Evolutionary conservation across 192 early-diverging fungal species (phyloP).

Genomic region (Geranomyces variabilis): DNA sequence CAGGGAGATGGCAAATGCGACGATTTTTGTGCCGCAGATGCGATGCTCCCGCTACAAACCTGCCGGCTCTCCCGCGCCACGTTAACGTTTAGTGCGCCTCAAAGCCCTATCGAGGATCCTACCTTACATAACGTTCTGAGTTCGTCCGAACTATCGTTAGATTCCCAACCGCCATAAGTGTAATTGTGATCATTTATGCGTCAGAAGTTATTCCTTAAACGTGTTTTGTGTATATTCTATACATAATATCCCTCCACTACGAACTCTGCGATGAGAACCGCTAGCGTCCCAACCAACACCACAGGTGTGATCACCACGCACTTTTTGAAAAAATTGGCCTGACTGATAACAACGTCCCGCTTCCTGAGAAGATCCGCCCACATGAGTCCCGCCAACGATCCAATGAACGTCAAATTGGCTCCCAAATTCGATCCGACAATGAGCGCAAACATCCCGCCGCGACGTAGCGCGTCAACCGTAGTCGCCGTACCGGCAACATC

Average conservation of each 20-base stretch:
- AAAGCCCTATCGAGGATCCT: too few relatives aligned
- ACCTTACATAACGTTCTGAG: too few relatives aligned
- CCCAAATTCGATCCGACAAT: conserved; percentile 83
- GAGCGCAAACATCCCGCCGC: conserved; percentile 71
- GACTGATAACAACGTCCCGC: conserved; percentile 39
- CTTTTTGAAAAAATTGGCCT: conserved; percentile 61
- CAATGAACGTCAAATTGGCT: conserved; percentile 74
- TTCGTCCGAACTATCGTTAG: too few relatives aligned
- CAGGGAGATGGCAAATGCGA: too few relatives aligned
- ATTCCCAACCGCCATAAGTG: too few relatives aligned
- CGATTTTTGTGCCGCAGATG: too few relatives aligned
- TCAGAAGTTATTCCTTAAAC: too few relatives aligned
- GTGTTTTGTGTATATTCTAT: background rate
- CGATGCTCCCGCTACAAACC: too few relatives aligned
- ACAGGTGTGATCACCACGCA: conserved; percentile 63
- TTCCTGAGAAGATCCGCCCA: conserved; percentile 40
- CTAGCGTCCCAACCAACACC: conserved; percentile 48
- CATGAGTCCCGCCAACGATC: conserved; percentile 75
- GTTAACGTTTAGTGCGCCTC: too few relatives aligned
- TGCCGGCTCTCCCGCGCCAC: too few relatives aligned
- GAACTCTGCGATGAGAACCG: conserved; percentile 59
- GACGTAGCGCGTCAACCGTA: conserved; percentile 36
- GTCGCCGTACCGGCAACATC: background rate
- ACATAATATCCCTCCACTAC: conserved; percentile 27
- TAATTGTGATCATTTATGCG: too few relatives aligned